Conservation (phyloP, 495 filamentous ascomycete species). For the Neurospora sp. region DNA sequence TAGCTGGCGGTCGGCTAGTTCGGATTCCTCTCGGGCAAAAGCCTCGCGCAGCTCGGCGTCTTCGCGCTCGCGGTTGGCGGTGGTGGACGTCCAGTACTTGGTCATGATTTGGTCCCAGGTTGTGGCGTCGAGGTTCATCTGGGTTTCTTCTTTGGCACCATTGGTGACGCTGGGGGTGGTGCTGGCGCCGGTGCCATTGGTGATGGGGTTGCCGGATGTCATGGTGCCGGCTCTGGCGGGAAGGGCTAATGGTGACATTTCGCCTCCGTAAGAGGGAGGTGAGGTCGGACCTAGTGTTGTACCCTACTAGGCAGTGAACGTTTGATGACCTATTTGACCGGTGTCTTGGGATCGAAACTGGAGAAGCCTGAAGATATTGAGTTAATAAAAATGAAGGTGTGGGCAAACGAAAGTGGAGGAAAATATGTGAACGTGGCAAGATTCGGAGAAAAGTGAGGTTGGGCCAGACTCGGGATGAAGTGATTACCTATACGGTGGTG, state of each 20-base stretch:
- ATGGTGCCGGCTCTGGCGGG: background rate
- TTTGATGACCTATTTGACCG: background rate
- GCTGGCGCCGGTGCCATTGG: background rate
- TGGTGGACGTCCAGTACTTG: constrained; percentile 17
- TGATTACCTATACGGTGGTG: background rate
- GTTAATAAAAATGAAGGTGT: background rate
- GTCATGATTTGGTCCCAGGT: constrained; percentile 20
- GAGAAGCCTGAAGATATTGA: background rate
- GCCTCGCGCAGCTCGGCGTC: constrained; percentile 6
- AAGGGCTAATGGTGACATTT: background rate
- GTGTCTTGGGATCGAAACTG: background rate
- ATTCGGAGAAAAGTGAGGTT: background rate
- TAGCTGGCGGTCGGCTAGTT: background rate
- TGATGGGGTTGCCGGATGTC: background rate
- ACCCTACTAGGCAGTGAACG: background rate
- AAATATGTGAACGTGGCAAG: background rate
- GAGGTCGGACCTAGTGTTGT: background rate
- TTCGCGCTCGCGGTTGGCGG: constrained; percentile 6
- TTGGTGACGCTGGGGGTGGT: background rate
- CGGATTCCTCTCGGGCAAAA: background rate
- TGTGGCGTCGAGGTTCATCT: background rate
- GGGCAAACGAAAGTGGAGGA: background rate
- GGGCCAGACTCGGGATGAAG: background rate
- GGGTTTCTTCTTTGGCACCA: background rate
- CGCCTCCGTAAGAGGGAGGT: background rate